These are phyloP conservation scores for Fragaria ananassa DNA, from an alignment of 306 rosid species.

Conservation along the genomic window DNA sequence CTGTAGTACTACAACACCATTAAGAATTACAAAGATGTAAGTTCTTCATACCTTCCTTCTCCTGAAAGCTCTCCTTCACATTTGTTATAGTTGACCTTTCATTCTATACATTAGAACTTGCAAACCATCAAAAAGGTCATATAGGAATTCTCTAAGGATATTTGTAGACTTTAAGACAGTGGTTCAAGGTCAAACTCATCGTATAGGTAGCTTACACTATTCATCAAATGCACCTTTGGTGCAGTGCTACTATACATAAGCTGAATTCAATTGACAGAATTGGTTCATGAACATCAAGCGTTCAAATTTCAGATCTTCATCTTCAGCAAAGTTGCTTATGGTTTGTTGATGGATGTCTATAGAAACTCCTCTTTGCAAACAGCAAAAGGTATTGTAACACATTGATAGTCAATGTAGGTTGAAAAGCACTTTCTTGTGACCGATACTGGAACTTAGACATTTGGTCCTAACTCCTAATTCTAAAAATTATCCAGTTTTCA, in stretches of 20 bases:
- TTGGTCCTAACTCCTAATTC: neutral
- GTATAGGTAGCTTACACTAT: neutral
- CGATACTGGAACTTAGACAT: neutral
- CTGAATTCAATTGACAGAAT: neutral
- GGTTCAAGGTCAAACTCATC: neutral
- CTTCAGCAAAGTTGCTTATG: neutral
- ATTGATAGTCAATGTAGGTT: neutral
- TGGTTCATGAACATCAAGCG: neutral
- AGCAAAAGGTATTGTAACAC: neutral
- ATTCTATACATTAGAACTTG: neutral
- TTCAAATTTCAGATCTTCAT: constrained; percentile 3
- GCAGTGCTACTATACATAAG: neutral
- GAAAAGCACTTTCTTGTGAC: neutral
- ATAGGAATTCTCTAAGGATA: neutral
- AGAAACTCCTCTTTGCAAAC: neutral
- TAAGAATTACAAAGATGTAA: constrained; percentile 77
- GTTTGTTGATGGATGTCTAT: neutral
- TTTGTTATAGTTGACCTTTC: neutral
- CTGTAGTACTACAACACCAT: constrained; percentile 55
- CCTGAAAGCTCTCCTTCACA: constrained; percentile 13
- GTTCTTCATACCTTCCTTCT: constrained; percentile 27
- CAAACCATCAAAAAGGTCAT: neutral
- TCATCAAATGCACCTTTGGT: constrained; percentile 1
- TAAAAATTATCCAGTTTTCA: neutral
- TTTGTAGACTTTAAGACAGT: neutral